phyloP scores from a whole-genome alignment of 139 green algal genomes.

The Chlamydomonas sphaeroides region DNA sequence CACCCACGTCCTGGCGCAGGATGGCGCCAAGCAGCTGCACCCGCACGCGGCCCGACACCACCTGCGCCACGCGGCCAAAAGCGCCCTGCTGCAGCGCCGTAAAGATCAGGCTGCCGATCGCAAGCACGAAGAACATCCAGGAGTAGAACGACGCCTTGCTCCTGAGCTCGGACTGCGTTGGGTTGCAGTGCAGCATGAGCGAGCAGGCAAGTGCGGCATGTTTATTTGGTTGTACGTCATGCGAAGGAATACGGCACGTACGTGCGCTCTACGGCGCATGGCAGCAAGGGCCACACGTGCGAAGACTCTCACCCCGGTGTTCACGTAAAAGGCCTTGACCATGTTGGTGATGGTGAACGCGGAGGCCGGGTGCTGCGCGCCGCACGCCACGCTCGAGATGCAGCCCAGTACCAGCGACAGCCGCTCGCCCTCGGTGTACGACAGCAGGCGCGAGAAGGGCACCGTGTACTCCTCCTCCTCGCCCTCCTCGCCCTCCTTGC shows the following conservation, averaged over 20 bases:
- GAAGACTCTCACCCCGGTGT: too few relatives aligned
- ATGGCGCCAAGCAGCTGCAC: constrained; percentile 71
- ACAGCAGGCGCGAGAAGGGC: constrained; percentile 54
- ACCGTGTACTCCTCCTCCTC: constrained; percentile 49
- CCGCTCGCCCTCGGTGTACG: constrained; percentile 71
- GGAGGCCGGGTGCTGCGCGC: constrained; percentile 77
- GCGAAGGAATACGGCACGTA: too few relatives aligned
- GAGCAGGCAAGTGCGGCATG: too few relatives aligned
- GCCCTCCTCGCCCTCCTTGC: constrained; percentile 9
- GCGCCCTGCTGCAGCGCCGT: constrained; percentile 53
- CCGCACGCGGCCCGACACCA: constrained; percentile 69
- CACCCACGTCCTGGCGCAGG: constrained; percentile 65
- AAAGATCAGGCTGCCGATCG: constrained; percentile 53
- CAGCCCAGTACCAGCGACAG: constrained; percentile 53
- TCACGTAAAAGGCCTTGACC: constrained; percentile 12
- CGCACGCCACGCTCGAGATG: constrained; percentile 52
- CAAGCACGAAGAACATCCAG: constrained; percentile 78
- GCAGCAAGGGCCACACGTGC: too few relatives aligned
- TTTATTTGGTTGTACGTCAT: too few relatives aligned
- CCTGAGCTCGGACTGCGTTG: constrained; percentile 36
- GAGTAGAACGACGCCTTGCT: constrained; percentile 58
- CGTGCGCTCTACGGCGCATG: too few relatives aligned
- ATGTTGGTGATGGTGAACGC: constrained; percentile 56
- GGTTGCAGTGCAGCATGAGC: too few relatives aligned
- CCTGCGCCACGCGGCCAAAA: constrained; percentile 70